These are phyloP conservation scores for Lentithecium fluviatile DNA, from an alignment of 495 filamentous ascomycete species.

Conservation along the genomic window DNA sequence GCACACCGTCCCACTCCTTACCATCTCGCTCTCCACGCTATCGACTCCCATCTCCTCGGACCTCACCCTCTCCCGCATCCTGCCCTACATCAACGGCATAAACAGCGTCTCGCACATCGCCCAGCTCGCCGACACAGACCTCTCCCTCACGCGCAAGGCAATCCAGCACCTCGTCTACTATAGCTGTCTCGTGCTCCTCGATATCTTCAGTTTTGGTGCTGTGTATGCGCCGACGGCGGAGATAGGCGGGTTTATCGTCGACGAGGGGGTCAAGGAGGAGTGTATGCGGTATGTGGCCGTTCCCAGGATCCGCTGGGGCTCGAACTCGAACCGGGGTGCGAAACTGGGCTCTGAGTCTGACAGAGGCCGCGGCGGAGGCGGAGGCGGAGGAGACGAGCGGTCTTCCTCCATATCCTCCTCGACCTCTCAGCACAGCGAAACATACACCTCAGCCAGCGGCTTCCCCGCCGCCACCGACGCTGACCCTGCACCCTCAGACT, in stretches of 20 bases:
- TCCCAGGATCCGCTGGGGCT: constrained; percentile 11
- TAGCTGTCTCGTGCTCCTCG: constrained; percentile 78
- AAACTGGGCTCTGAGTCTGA: constrained; percentile 30
- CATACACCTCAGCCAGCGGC: neutral
- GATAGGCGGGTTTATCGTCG: constrained; percentile 69
- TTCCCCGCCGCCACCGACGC: constrained; percentile 35
- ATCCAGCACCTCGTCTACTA: constrained; percentile 89
- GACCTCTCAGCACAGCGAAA: constrained; percentile 1
- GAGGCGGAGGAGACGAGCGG: constrained; percentile 10
- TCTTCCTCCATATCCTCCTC: constrained; percentile 4
- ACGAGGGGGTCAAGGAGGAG: constrained; percentile 73
- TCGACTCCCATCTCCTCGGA: constrained; percentile 70
- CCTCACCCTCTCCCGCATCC: constrained; percentile 71
- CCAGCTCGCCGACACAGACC: constrained; percentile 76
- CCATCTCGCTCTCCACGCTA: constrained; percentile 64
- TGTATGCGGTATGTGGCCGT: constrained; percentile 75
- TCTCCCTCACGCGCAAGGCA: constrained; percentile 77
- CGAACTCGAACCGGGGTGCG: constrained; percentile 4
- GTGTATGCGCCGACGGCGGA: constrained; percentile 83
- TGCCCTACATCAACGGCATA: constrained; percentile 84
- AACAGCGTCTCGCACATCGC: constrained; percentile 83
- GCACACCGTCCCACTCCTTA: constrained; percentile 89
- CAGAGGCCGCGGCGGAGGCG: neutral
- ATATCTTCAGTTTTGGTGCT: constrained; percentile 88
- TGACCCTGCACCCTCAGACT: constrained; percentile 41